Evolutionary conservation across 2,329 filamentous ascomycete genomes (phyloP).

Genomic region (Ophiobolus disseminans): DNA sequence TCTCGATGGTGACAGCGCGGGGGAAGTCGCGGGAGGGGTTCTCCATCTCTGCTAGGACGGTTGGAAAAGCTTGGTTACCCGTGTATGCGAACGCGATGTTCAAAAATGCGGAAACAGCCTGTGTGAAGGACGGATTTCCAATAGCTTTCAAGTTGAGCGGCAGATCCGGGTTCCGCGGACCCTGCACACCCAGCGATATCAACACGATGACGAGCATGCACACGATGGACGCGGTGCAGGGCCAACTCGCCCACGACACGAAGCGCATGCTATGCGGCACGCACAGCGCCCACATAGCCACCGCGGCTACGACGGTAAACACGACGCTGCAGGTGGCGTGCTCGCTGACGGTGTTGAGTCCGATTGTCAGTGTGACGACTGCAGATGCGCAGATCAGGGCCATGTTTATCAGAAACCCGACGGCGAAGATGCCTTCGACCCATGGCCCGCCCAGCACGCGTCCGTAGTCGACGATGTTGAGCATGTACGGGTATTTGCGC

Average conservation of each 20-base stretch:
- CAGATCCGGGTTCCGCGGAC: slow-evolving; percentile 23
- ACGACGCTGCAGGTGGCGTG: slow-evolving; percentile 39
- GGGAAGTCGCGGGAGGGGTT: slow-evolving; percentile 36
- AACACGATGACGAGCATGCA: slow-evolving; percentile 33
- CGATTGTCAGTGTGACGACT: slow-evolving; percentile 37
- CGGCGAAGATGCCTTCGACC: slow-evolving; percentile 34
- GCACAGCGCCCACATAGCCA: slow-evolving; percentile 38
- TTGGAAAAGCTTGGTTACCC: slow-evolving; percentile 38
- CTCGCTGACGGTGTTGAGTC: slow-evolving; percentile 35
- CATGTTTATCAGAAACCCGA: slow-evolving; percentile 39
- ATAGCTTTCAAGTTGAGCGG: slow-evolving; percentile 32
- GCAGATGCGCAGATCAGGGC: slow-evolving; percentile 36
- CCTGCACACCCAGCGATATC: slow-evolving; percentile 35
- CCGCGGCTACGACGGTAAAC: slow-evolving; percentile 30
- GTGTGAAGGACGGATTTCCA: slow-evolving; percentile 29
- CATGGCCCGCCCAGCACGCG: slow-evolving; percentile 35
- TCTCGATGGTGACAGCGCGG: slow-evolving; percentile 35
- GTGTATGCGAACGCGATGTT: slow-evolving; percentile 38
- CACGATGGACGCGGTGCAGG: slow-evolving; percentile 32
- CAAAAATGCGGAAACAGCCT: slow-evolving; percentile 32
- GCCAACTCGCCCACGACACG: slow-evolving; percentile 37
- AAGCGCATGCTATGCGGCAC: slow-evolving; percentile 38
- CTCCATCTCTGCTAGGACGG: slow-evolving; percentile 37
- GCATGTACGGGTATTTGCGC: slow-evolving; percentile 39
- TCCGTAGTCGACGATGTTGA: slow-evolving; percentile 40